Percentiles rank a stretch among this genome's conserved stretches.
These are phyloP conservation scores for Suillus sp. DNA, from an alignment of 768 basidiomycete species.

Conservation along the genomic window DNA sequence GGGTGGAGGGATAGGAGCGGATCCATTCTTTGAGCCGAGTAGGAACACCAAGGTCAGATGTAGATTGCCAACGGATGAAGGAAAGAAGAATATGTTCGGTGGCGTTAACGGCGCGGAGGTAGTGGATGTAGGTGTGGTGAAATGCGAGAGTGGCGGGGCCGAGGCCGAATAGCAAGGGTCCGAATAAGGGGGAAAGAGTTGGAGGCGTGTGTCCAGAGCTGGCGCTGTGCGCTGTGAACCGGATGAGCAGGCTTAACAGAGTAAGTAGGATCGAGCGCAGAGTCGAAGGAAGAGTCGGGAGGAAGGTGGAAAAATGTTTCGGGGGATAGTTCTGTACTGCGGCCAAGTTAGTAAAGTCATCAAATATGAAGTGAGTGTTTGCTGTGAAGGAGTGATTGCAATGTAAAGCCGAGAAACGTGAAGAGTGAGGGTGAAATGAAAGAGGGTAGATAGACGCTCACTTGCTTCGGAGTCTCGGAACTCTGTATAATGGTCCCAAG, in stretches of 20 bases:
- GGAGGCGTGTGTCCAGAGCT: conserved; percentile 90
- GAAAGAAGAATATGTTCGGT: conserved; percentile 93
- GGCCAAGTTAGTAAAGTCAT: conserved; percentile 8
- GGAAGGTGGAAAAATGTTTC: conserved; percentile 70
- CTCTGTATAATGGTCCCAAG: conserved; percentile 81
- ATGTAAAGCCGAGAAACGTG: conserved; percentile 24
- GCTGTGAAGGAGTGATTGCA: conserved; percentile 14
- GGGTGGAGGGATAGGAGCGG: conserved; percentile 81
- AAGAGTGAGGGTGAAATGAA: conserved; percentile 22
- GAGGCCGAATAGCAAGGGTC: conserved; percentile 87
- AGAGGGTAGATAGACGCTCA: conserved; percentile 40
- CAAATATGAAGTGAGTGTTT: conserved; percentile 3
- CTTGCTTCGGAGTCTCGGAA: conserved; percentile 86
- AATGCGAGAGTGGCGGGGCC: conserved; percentile 52
- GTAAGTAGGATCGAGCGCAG: conserved; percentile 64
- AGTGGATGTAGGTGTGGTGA: conserved; percentile 62
- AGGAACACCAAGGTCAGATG: conserved; percentile 62
- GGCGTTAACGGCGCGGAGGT: conserved; percentile 81
- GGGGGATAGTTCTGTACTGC: conserved; percentile 66
- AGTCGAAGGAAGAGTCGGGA: conserved; percentile 53
- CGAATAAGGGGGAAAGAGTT: conserved; percentile 86
- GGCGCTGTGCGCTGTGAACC: conserved; percentile 81
- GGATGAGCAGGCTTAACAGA: conserved; percentile 77
- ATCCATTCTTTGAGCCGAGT: conserved; percentile 91
- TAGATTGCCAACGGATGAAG: conserved; percentile 76